Evolutionary conservation across 805 yeast species (phyloP).

Genomic region (Cyberlindnera subsufficiens): DNA sequence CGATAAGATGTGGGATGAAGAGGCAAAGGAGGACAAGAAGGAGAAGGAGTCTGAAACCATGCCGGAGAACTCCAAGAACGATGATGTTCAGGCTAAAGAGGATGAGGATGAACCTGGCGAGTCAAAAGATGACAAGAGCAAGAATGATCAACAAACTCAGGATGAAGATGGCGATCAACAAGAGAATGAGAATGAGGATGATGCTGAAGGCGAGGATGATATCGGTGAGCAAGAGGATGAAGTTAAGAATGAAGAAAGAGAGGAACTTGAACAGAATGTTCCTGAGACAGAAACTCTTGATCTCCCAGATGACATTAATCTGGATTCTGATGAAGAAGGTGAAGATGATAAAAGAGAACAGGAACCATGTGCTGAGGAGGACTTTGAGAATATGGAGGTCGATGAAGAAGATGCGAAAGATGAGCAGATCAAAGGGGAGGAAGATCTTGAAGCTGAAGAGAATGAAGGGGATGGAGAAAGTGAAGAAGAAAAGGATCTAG

Average conservation of each 20-base stretch:
- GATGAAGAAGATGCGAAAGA: constrained; percentile 36
- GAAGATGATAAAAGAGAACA: constrained; percentile 39
- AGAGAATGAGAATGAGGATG: constrained; percentile 44
- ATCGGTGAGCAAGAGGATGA: constrained; percentile 82
- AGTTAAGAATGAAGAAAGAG: constrained; percentile 61
- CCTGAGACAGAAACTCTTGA: constrained; percentile 86
- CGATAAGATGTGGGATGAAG: constrained; percentile 98
- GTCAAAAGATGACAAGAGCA: constrained; percentile 14
- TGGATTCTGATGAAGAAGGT: constrained; percentile 73
- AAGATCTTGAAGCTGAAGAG: constrained; percentile 29
- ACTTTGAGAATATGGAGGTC: constrained; percentile 39
- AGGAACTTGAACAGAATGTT: constrained; percentile 64
- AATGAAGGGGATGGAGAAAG: constrained; percentile 25
- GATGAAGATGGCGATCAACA: constrained; percentile 29
- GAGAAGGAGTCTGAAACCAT: constrained; percentile 77
- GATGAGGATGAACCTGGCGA: constrained; percentile 26
- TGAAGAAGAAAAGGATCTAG: constrained; percentile 25
- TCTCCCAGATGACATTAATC: constrained; percentile 84
- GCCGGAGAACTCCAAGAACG: constrained; percentile 51
- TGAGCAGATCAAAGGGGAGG: constrained; percentile 27
- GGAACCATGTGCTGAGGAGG: constrained; percentile 29
- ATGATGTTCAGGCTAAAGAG: constrained; percentile 34
- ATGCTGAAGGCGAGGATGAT: constrained; percentile 58
- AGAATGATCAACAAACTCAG: constrained; percentile 28
- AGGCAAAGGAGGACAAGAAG: constrained; percentile 66